These are phyloP conservation scores for Neurospora terricola DNA, from an alignment of 495 filamentous ascomycete species.

Conservation along the genomic window DNA sequence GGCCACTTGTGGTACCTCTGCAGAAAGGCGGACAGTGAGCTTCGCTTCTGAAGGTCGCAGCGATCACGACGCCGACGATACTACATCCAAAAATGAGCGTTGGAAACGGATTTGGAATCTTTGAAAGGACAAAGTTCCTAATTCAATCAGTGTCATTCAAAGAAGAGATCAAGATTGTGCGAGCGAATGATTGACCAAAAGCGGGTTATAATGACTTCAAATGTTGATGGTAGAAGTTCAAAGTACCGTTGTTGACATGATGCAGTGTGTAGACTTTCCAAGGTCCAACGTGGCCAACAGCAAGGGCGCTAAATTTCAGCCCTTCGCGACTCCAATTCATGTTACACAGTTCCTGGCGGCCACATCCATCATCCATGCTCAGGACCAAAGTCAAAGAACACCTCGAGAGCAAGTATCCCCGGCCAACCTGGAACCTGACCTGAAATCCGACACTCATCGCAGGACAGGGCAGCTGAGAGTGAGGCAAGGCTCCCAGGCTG, in stretches of 20 bases:
- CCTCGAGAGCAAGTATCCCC: background rate
- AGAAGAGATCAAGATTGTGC: background rate
- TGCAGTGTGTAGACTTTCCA: background rate
- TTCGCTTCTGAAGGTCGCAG: background rate
- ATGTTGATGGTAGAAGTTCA: background rate
- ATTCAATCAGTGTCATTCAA: background rate
- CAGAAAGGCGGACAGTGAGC: background rate
- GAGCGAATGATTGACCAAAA: background rate
- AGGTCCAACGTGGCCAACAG: background rate
- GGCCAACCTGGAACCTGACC: background rate
- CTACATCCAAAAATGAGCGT: background rate
- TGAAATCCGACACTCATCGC: background rate
- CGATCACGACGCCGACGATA: background rate
- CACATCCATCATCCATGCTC: background rate
- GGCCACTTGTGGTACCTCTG: conserved; percentile 1
- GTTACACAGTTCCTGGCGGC: background rate
- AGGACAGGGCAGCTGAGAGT: background rate
- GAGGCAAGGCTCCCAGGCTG: background rate
- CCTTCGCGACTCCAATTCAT: background rate
- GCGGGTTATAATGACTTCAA: background rate
- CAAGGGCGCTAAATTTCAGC: background rate
- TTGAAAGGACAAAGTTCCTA: background rate
- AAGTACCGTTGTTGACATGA: background rate
- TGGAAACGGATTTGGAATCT: background rate
- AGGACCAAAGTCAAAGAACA: background rate